These are phyloP conservation scores for Alternaria infectoria DNA, from an alignment of 2,329 filamentous ascomycete species.

Conservation along the genomic window DNA sequence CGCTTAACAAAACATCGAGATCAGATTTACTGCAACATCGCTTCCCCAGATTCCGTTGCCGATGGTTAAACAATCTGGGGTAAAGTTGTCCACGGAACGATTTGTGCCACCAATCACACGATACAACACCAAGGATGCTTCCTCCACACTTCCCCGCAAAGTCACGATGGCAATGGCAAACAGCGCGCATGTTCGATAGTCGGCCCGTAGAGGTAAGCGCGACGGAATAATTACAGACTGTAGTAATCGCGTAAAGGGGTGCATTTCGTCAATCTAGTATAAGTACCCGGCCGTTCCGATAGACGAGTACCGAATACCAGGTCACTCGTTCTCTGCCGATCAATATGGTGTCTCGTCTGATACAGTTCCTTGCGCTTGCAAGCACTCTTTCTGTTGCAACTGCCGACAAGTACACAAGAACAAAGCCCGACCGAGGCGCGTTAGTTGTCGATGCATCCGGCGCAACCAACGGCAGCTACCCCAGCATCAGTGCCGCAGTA, in stretches of 20 bases:
- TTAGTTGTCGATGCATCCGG: slow-evolving; percentile 25
- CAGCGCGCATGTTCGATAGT: not conserved
- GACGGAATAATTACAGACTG: slow-evolving; percentile 11
- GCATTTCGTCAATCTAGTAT: not conserved
- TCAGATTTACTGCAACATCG: not conserved
- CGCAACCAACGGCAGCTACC: slow-evolving; percentile 18
- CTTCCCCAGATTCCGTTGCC: slow-evolving; percentile 11
- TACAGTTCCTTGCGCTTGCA: not conserved
- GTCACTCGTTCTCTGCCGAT: not conserved
- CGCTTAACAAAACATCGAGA: not conserved
- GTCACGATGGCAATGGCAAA: not conserved
- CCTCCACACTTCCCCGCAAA: slow-evolving; percentile 6
- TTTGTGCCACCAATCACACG: slow-evolving; percentile 15
- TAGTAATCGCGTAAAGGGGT: not conserved
- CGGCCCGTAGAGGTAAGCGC: not conserved
- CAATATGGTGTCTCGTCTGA: not conserved
- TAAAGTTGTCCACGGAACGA: slow-evolving; percentile 5
- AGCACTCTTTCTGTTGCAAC: not conserved
- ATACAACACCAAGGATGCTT: not conserved
- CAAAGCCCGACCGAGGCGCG: slow-evolving; percentile 16
- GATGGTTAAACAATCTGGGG: not conserved
- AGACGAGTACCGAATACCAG: not conserved
- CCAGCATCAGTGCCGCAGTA: slow-evolving; percentile 24
- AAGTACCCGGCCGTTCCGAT: not conserved
- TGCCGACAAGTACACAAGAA: slow-evolving; percentile 19